Conservation (phyloP, 805 yeast species). For the Hanseniaspora vineae region DNA sequence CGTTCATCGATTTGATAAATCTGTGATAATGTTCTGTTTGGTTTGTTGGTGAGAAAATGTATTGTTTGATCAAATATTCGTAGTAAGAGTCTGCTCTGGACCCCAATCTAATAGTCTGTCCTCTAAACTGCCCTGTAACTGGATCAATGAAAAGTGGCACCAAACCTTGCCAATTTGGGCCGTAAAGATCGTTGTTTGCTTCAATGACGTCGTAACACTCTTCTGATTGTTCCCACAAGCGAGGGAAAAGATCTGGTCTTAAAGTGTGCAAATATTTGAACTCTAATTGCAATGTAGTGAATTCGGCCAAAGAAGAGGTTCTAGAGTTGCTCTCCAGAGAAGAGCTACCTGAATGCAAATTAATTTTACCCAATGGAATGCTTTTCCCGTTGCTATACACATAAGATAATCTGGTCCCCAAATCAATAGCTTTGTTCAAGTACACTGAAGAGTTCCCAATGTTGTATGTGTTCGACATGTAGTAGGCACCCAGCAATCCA, state of each 20-base stretch:
- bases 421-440: constrained; percentile 63
- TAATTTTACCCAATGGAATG: constrained; percentile 68
- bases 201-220: constrained; percentile 60
- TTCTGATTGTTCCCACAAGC: constrained; percentile 61
- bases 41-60: constrained; percentile 54
- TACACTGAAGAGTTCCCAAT: constrained; percentile 35
- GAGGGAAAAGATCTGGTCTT: constrained; percentile 49
- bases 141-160: constrained; percentile 76
- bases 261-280: constrained; percentile 68
- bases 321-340: constrained; percentile 45
- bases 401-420: constrained; percentile 61
- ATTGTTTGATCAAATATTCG: constrained; percentile 78
- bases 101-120: constrained; percentile 61
- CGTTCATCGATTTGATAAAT: constrained; percentile 67
- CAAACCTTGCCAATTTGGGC: constrained; percentile 41
- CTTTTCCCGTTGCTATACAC: constrained; percentile 46
- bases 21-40: constrained; percentile 44
- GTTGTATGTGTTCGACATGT: constrained; percentile 2
- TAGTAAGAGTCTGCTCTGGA: constrained; percentile 90
- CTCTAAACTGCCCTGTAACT: constrained; percentile 56
- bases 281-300: constrained; percentile 75
- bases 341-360: constrained; percentile 52
- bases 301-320: constrained; percentile 83
- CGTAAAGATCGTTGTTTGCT: constrained; percentile 30
- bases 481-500: constrained; percentile 75